Base-by-base conservation (phyloP, 2,329 filamentous ascomycete genomes). In the Atkinsonella hypoxylon region DNA sequence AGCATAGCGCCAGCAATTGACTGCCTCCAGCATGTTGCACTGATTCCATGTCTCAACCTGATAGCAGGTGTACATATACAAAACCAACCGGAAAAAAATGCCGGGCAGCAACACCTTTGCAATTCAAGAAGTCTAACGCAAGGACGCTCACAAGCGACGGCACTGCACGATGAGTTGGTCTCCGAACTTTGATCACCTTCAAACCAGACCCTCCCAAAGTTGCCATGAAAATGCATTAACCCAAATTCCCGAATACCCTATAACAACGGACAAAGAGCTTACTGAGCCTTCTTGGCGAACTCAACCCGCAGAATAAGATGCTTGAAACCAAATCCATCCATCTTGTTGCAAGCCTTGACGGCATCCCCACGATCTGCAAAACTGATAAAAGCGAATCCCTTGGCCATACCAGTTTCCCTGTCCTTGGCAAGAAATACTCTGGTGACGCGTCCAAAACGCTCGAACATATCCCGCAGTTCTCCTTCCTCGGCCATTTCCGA, bases 361-460 rank as follows among this genome's bases (percentile, higher is more conserved):
- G 93, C 93, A 70, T 98, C 93, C 59, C 77, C 71, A 60, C 93
- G 78, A 69, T 98, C 93, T 54, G 85, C 87, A 66, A 93, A 98
- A 70, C 88, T 95, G 77, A 98, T 95, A 70, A 98, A 98, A 26
- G 94, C 94, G 68, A 98, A 98, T 56, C 93, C 93, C 82, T 98
- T 98, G 61, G 93, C 93, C 67, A 91, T 76, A 54, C 89, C 88
- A 40, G 93, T 98, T 63, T 98, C 93, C 67, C 93, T 79, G 74
- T 98, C 93, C 79, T 96, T 97, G 62, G 93, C 93, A 63, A 98
- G 72, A 78, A 98, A 98, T 47, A 98, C 93, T 69, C 93, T 83
- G 51, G 91, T 97, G 65, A 98, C 93, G 60, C 90, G 87, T 64
- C 93, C 93, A 68, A 93, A 96, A 60, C 93, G 83, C 75, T 95